Evolutionary conservation across 495 filamentous ascomycete genomes (phyloP).

Genomic region (Usnea hakonensis): DNA sequence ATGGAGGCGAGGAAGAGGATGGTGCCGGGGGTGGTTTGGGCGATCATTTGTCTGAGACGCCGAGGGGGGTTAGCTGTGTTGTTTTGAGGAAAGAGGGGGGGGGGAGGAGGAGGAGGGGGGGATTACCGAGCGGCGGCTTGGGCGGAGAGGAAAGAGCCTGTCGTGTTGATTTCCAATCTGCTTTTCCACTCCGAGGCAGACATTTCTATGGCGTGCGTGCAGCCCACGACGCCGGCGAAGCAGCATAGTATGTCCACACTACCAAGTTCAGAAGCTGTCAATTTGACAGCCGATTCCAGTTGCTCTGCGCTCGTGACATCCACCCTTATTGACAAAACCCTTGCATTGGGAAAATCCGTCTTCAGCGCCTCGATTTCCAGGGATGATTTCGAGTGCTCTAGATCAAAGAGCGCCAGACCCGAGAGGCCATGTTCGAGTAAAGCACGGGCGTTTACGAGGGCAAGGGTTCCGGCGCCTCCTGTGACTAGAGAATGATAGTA

Average conservation of each 20-base stretch:
- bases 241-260: constrained; percentile 51
- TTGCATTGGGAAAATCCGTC: constrained; percentile 45
- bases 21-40: constrained; percentile 40
- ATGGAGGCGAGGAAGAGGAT: constrained; percentile 61
- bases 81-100: not conserved
- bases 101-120: not conserved
- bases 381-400: constrained; percentile 40
- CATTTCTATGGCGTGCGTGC: constrained; percentile 50
- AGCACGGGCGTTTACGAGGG: constrained; percentile 48
- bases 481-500: constrained; percentile 41
- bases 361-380: constrained; percentile 36
- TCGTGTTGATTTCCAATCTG: constrained; percentile 59
- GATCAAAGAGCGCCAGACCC: constrained; percentile 55
- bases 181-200: constrained; percentile 46
- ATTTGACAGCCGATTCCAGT: constrained; percentile 39
- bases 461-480: constrained; percentile 63
- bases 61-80: not conserved
- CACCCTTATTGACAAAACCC: constrained; percentile 40
- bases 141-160: constrained; percentile 55
- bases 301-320: constrained; percentile 52
- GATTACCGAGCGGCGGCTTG: constrained; percentile 45
- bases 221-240: constrained; percentile 63
- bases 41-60: constrained; percentile 33
- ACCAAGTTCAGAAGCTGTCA: constrained; percentile 37
- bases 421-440: constrained; percentile 64